Conservation (phyloP, 116 monocot genomes). For the Papilionanthe hybrid region DNA sequence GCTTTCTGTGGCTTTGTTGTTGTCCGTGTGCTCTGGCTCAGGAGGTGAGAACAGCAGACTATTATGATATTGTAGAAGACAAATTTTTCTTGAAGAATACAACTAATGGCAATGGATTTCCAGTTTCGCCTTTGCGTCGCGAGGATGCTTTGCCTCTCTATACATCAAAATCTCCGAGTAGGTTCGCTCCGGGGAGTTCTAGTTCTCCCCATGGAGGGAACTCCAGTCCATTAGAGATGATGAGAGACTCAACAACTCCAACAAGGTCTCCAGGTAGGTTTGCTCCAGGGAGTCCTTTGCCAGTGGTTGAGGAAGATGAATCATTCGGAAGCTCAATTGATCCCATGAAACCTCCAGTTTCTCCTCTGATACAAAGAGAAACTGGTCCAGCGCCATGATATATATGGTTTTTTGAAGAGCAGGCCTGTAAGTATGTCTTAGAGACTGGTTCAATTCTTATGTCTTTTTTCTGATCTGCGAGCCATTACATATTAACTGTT, state of each 20-base stretch:
- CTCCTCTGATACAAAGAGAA: conserved; percentile 20
- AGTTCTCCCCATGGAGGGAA: conserved; percentile 2
- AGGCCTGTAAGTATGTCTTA: background rate
- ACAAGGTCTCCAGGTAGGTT: conserved; percentile 5
- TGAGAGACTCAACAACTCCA: background rate
- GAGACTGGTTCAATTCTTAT: background rate
- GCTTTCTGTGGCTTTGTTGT: conserved; percentile 31
- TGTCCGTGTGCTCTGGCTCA: conserved; percentile 33
- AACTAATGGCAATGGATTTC: conserved; percentile 1
- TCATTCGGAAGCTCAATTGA: conserved; percentile 4
- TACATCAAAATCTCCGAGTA: conserved; percentile 1
- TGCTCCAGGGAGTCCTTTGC: conserved; percentile 11
- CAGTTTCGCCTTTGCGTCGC: conserved; percentile 16
- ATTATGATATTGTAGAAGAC: conserved; percentile 24
- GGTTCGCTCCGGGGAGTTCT: background rate
- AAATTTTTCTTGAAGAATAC: conserved; percentile 6
- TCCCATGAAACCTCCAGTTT: conserved; percentile 15
- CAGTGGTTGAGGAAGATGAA: conserved; percentile 9
- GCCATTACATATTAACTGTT: background rate
- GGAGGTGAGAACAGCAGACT: conserved; percentile 26
- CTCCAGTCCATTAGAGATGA: background rate
- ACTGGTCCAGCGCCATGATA: background rate
- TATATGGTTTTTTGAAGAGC: background rate
- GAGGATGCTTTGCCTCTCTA: conserved; percentile 19
- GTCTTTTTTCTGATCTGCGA: background rate